Evolutionary conservation across 164 flowering plant species (phyloP), one percentile per base, ranked within the genome.

Genomic region (Annona squamosa): DNA sequence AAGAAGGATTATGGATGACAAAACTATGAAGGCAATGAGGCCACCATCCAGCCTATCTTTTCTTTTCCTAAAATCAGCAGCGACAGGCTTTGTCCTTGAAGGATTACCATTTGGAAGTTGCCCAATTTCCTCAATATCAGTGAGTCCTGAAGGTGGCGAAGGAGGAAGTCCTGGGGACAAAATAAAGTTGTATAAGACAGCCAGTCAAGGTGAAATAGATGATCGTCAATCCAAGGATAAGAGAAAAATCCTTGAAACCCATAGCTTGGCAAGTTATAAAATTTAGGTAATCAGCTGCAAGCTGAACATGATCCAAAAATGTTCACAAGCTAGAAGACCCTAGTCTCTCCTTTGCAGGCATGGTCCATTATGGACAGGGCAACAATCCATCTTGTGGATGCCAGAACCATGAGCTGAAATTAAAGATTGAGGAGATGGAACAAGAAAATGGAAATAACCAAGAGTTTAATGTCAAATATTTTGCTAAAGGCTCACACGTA

Each of bases 11-110:
- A 72, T 56, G n/a, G 86, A 86, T 64, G 97, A 94, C 46, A 94
- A 73, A 73, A 79, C 85, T 82, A 90, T 82, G 67, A 87, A 81
- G 66, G 92, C 92, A 71, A 92, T 83, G 41, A 84, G 71, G 74
- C 89, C 85, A 46, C 87, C 83, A 70, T 75, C 79, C 65, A 84
- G 85, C 71, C 87, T 82, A 57, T 68, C n/a, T 64, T 83, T 86
- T 71, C 71, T 79, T 72, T 80, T 78, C 48, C 69, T 82, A 70
- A 91, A 85, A 82, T 92, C 90, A 67, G 90, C 97, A n/a, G 97
- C 99, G 0, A 92, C 74, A 47, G 99, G 97, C 71, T 92, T 78
- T 46, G 79, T 69, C 81, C 85, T 82, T 65, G 76, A 86, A 80
- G 85, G 79, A 75, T 79, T 82, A 74, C 75, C 82, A 72, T 57